Evolutionary conservation across 345 rosid genomes (phyloP).

Genomic region (Eucalyptus cladocalyx): DNA sequence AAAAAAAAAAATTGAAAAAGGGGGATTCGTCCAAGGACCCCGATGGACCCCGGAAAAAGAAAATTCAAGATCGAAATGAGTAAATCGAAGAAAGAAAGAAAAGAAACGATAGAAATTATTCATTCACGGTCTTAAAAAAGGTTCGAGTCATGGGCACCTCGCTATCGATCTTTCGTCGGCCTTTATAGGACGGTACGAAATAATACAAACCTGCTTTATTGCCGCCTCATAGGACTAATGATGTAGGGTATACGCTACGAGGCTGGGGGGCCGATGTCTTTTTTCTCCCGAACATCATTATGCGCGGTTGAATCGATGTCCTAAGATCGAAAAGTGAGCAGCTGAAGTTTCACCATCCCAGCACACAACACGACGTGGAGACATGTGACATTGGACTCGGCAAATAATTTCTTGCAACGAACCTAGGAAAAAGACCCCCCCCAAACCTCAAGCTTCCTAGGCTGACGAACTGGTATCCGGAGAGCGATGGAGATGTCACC

Average conservation of each 20-base stretch:
- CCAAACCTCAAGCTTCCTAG: background rate
- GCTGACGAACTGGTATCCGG: background rate
- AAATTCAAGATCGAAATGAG: background rate
- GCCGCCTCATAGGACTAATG: background rate
- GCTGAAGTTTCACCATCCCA: background rate
- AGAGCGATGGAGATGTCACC: background rate
- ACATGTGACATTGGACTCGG: background rate
- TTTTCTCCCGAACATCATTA: background rate
- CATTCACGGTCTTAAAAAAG: background rate
- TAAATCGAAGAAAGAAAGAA: background rate
- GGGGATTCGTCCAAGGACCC: background rate
- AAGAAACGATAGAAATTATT: background rate
- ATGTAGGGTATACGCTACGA: background rate
- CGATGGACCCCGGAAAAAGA: background rate
- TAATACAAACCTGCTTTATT: background rate
- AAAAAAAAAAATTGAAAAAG: background rate
- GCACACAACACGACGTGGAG: background rate
- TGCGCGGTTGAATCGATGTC: background rate
- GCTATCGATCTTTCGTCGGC: background rate
- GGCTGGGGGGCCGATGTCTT: background rate
- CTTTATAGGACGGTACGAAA: background rate
- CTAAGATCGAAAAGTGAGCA: background rate
- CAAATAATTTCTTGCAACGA: background rate
- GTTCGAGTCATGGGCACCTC: background rate
- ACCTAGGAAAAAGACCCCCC: fast-evolving